Conservation (phyloP, 1,139 yeast species). For the Entelexis sorbosivorans region DNA sequence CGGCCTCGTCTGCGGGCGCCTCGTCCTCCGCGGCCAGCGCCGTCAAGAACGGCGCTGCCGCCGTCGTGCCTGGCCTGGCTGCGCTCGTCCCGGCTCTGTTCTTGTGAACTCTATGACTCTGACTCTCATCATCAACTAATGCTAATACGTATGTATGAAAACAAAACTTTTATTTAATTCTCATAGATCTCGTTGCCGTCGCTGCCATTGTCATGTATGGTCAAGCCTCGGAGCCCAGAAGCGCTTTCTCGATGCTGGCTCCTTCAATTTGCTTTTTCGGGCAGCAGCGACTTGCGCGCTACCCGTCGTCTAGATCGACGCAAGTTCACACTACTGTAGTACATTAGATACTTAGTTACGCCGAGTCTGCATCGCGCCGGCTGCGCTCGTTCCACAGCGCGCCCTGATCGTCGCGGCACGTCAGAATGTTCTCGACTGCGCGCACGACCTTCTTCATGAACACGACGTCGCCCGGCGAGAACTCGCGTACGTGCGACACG, state of each 20-base stretch:
- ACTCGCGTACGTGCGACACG: constrained; percentile 30
- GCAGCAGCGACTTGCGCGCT: no score
- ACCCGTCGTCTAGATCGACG: no score
- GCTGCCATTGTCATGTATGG: no score
- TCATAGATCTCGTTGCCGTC: background rate
- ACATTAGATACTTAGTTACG: no score
- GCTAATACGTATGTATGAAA: background rate
- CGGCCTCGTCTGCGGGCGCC: background rate
- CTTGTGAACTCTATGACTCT: background rate
- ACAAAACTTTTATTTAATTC: background rate
- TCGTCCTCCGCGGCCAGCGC: background rate
- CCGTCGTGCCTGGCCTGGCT: constrained; percentile 13
- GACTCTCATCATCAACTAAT: background rate
- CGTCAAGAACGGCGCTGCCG: constrained; percentile 13
- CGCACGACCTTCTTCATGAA: constrained; percentile 33
- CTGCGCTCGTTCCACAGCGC: no score
- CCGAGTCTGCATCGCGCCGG: no score
- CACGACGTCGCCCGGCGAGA: constrained; percentile 39
- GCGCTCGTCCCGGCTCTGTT: constrained; percentile 16
- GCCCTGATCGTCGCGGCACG: constrained; percentile 17
- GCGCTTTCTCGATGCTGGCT: no score
- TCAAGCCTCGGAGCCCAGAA: no score
- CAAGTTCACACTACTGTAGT: no score
- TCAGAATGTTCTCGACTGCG: constrained; percentile 27
- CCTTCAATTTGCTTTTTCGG: no score